Percentiles rank a stretch among this genome's conserved stretches.
These are phyloP conservation scores for Triticum timopheevii DNA, from an alignment of 176 grass and related monocot species.

Conservation along the genomic window DNA sequence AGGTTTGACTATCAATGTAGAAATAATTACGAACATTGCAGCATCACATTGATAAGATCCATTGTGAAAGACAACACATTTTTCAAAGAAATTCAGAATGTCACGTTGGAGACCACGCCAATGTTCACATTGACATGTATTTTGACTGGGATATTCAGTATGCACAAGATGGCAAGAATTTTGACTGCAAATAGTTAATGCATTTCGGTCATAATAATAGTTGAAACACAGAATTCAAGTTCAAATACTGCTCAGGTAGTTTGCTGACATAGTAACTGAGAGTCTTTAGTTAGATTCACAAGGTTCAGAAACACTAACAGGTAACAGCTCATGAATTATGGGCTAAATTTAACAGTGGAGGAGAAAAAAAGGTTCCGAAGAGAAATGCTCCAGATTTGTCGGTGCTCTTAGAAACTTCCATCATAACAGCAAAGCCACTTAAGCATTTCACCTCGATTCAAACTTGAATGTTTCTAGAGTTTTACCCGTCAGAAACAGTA, in stretches of 20 bases:
- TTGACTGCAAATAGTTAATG: background rate
- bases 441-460: background rate
- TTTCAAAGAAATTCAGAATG: background rate
- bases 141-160: background rate
- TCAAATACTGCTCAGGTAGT: background rate
- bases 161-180: background rate
- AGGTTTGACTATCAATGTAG: background rate
- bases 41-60: background rate
- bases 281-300: background rate
- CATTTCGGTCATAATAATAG: background rate
- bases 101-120: background rate
- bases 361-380: background rate
- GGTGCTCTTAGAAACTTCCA: background rate
- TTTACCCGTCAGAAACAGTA: background rate
- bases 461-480: background rate
- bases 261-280: background rate
- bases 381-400: background rate
- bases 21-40: background rate
- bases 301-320: background rate
- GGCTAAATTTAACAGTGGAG: background rate
- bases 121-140: background rate
- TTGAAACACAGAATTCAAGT: background rate
- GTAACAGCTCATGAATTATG: background rate
- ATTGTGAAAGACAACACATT: background rate
- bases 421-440: background rate